Percentiles rank a stretch among this genome's conserved stretches.
Conservation (phyloP, 768 basidiomycete genomes). For the Lyophyllum atratum region DNA sequence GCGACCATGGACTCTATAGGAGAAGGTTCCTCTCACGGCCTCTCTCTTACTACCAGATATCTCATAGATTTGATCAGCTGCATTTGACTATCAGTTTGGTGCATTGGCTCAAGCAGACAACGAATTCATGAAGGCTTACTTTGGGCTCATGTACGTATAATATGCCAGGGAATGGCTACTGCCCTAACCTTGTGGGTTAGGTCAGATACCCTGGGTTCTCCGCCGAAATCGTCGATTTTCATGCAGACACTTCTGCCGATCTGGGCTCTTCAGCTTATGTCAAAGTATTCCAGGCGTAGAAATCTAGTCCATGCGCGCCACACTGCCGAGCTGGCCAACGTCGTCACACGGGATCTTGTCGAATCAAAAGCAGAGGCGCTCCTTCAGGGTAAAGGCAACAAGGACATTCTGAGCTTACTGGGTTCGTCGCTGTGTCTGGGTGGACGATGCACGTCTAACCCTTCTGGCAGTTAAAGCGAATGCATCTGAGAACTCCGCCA, state of each 20-base stretch:
- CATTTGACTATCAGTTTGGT: conserved; percentile 60
- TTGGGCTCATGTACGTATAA: conserved; percentile 43
- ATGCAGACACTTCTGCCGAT: conserved; percentile 51
- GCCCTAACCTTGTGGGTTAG: conserved; percentile 25
- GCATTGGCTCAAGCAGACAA: conserved; percentile 50
- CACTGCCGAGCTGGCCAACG: conserved; percentile 44
- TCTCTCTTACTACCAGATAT: neutral
- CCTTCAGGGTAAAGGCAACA: conserved; percentile 47
- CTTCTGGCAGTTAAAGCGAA: conserved; percentile 43
- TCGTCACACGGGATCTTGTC: conserved; percentile 47
- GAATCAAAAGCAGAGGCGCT: conserved; percentile 49
- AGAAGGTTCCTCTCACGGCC: conserved; percentile 35
- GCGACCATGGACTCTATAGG: conserved; percentile 53
- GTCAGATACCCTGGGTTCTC: conserved; percentile 50
- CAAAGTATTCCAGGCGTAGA: conserved; percentile 45
- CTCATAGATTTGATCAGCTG: conserved; percentile 30
- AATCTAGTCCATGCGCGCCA: conserved; percentile 48
- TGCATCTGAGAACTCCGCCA: conserved; percentile 35
- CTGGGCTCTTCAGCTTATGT: conserved; percentile 45
- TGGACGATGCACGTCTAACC: neutral
- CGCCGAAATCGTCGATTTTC: conserved; percentile 46
- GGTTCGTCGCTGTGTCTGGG: conserved; percentile 38
- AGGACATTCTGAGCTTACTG: conserved; percentile 59
- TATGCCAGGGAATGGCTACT: conserved; percentile 5
- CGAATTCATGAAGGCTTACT: conserved; percentile 56